These are phyloP conservation scores for Persicaria tinctoria DNA, from an alignment of 148 eudicot genomes.

Conservation along the genomic window DNA sequence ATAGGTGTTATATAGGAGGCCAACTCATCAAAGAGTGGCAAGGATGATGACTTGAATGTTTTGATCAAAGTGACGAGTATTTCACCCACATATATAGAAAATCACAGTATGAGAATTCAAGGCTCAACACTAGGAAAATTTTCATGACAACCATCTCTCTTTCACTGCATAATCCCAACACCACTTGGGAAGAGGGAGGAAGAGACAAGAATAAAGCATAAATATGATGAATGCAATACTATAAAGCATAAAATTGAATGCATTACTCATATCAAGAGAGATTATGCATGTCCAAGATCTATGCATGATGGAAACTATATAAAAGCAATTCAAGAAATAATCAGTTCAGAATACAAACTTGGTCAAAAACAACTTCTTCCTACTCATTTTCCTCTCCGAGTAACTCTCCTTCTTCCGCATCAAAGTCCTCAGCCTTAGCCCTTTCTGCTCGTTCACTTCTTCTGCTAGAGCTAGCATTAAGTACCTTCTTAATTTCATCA, in stretches of 20 bases:
- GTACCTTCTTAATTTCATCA: constrained; percentile 87
- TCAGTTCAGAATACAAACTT: constrained; percentile 28
- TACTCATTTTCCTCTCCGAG: constrained; percentile 90
- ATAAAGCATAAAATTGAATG: background rate
- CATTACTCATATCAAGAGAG: background rate
- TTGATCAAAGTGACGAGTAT: constrained; percentile 81
- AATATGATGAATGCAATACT: background rate
- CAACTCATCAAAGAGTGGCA: constrained; percentile 86
- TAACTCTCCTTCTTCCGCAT: constrained; percentile 94
- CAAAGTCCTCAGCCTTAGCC: constrained; percentile 95
- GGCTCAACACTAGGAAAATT: background rate
- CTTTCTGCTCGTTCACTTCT: constrained; percentile 78
- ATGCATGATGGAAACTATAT: background rate
- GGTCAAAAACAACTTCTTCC: constrained; percentile 94
- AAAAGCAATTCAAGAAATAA: constrained; percentile 11
- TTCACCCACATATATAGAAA: constrained; percentile 60
- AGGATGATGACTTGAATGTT: constrained; percentile 79
- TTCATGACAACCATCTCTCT: background rate
- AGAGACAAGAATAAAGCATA: background rate
- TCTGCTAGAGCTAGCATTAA: constrained; percentile 93
- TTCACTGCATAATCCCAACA: background rate
- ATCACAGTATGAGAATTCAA: background rate
- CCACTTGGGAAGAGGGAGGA: background rate
- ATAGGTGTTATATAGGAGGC: constrained; percentile 82
- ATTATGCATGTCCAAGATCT: background rate